Base-by-base conservation (phyloP, 352 stramenopile species). In the Globisporangium nodosum region DNA sequence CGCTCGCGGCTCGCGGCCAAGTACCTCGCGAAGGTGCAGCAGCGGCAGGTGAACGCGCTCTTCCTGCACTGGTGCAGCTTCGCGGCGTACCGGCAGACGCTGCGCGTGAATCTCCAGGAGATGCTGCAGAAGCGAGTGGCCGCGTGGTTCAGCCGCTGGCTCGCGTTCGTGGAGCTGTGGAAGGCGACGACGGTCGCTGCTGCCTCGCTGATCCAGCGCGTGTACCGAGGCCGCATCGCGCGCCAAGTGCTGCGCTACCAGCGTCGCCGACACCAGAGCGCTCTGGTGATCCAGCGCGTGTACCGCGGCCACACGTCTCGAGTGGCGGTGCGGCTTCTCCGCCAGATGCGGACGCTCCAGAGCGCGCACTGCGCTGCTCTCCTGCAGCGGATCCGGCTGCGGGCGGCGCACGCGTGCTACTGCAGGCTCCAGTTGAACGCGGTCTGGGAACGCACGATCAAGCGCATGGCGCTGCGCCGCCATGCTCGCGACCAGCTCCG, bases 1-100 rank as follows among this genome's bases (percentile, higher is more conserved):
- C 73, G 74, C 11, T 73, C 52, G n/a, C 74, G 65, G 7, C 56
- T 85, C n/a, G 79, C 79, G 5, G 69, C 61, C 31, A 78, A 73
- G 33, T 89, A 87, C 37, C 50, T 89, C 3, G 55, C 66, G 0
- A 89, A 89, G 54, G 63, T 86, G 20, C 75, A 88, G 37, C 52
- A 55, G 3, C 76, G 74, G 7, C 66, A 65, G n/a, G 7, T 80
- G 1, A 72, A 75, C 24, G 66, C 62, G 16, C 49, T 89, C 8
- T 89, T 90, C 49, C 77, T 72, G 20, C 72, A 83, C 20, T 94
- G 84, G 84, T 56, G 54, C 0, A 43, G 60, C 9, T 78, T 76
- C 46, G 49, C 69, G 1, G 7, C 48, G 0, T 56, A 78, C n/a
- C 70, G 78, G n/a, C 56, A 84, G 33, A 61, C 56, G 12, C 49